A percentile compares a stretch with the other conserved stretches of the same genome.
These are phyloP conservation scores for Nannizziopsis barbatae DNA, from an alignment of 2,329 filamentous ascomycete genomes.

Conservation along the genomic window DNA sequence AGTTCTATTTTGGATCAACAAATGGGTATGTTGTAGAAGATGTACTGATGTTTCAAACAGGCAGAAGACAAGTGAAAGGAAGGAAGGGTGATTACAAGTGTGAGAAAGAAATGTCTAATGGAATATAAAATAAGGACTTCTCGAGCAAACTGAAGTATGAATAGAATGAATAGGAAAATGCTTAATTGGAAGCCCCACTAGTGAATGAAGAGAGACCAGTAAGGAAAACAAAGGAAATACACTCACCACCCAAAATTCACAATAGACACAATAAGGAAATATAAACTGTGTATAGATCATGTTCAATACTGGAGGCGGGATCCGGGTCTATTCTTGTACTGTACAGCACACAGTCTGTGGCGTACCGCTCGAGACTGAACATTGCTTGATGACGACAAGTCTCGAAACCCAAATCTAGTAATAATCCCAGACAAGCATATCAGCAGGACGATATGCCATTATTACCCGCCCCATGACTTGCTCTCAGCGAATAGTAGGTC, in stretches of 20 bases:
- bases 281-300: background rate
- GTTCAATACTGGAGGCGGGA: constrained; percentile 5
- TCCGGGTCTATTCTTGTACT: constrained; percentile 3
- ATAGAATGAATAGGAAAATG: background rate
- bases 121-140: background rate
- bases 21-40: background rate
- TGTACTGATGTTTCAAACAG: background rate
- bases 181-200: background rate
- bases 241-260: constrained; percentile 2
- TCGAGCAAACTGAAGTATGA: too few relatives aligned
- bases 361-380: too few relatives aligned
- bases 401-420: too few relatives aligned
- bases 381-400: too few relatives aligned
- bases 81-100: background rate
- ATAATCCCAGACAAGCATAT: background rate
- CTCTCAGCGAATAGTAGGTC: background rate
- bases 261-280: constrained; percentile 2
- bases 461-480: background rate
- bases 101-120: background rate
- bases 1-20: background rate
- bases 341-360: background rate
- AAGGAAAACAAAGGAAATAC: constrained; percentile 1
- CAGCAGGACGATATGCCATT: background rate
- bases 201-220: background rate
- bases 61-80: background rate